Evolutionary conservation across 345 rosid species (phyloP).

Genomic region (Gossypioides kirkii): DNA sequence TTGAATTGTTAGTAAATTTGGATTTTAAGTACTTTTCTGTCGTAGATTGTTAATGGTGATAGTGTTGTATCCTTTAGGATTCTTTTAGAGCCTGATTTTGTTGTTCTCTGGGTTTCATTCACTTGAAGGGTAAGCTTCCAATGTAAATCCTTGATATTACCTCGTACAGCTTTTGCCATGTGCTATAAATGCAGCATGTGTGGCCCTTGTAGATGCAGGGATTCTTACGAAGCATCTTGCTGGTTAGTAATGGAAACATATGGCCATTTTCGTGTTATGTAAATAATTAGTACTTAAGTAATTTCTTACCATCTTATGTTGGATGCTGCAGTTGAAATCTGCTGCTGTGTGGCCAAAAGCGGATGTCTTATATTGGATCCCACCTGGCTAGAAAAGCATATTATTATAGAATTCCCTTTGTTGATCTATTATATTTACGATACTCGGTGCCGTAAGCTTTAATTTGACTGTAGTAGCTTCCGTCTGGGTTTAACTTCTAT

Average conservation of each 20-base stretch:
- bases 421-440: neutral
- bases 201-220: conserved; percentile 96
- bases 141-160: conserved; percentile 38
- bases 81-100: neutral
- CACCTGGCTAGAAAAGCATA: conserved; percentile 85
- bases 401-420: conserved; percentile 12
- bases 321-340: conserved; percentile 64
- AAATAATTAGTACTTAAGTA: neutral
- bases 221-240: conserved; percentile 93
- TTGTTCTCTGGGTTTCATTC: neutral
- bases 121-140: neutral
- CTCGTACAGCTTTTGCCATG: conserved; percentile 72
- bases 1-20: neutral
- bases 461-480: neutral
- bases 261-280: neutral
- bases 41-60: conserved; percentile 79
- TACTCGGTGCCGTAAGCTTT: neutral
- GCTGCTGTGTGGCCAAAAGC: conserved; percentile 68
- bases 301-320: conserved; percentile 6
- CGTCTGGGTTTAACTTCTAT: neutral
- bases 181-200: conserved; percentile 92
- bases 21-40: conserved; percentile 2
- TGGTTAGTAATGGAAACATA: conserved; percentile 34
- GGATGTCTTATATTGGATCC: conserved; percentile 71
- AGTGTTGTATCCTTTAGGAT: conserved; percentile 84